These are phyloP conservation scores for Exobasidium rhododendri DNA, from an alignment of 1,284 basidiomycete species.

Conservation along the genomic window DNA sequence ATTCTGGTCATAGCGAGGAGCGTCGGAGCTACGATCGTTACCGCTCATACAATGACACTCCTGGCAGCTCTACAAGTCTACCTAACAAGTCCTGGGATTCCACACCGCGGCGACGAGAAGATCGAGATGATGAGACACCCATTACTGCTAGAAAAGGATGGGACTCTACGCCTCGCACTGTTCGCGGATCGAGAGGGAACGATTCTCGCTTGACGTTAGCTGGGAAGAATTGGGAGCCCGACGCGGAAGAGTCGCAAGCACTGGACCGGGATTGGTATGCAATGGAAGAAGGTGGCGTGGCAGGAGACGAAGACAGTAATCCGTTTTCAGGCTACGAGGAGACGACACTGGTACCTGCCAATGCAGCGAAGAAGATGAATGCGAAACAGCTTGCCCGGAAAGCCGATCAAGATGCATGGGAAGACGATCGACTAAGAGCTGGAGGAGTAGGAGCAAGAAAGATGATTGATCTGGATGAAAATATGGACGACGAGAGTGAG, in stretches of 20 bases:
- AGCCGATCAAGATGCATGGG: constrained; percentile 96
- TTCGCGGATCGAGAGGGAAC: neutral
- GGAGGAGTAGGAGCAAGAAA: constrained; percentile 83
- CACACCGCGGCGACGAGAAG: constrained; percentile 20
- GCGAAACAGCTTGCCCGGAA: constrained; percentile 60
- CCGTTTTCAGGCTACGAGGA: constrained; percentile 78
- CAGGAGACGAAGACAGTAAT: constrained; percentile 84
- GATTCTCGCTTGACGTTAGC: constrained; percentile 58
- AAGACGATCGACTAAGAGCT: constrained; percentile 92
- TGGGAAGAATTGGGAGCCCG: constrained; percentile 38
- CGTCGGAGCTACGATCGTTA: neutral
- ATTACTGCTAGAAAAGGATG: constrained; percentile 14
- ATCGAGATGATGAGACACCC: neutral
- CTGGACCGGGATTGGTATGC: constrained; percentile 50
- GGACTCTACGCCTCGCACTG: constrained; percentile 29
- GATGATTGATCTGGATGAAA: constrained; percentile 75
- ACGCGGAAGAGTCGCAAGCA: constrained; percentile 26
- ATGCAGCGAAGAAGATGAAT: constrained; percentile 43
- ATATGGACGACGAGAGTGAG: constrained; percentile 74
- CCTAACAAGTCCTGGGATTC: constrained; percentile 32
- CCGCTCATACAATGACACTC: constrained; percentile 12
- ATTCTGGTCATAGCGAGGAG: neutral
- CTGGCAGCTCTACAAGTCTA: constrained; percentile 11
- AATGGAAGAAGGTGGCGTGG: constrained; percentile 53
- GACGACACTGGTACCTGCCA: constrained; percentile 57